Evolutionary conservation across 371 early-diverging fungal species (phyloP).

Genomic region (Basidiobolus meristosporus): DNA sequence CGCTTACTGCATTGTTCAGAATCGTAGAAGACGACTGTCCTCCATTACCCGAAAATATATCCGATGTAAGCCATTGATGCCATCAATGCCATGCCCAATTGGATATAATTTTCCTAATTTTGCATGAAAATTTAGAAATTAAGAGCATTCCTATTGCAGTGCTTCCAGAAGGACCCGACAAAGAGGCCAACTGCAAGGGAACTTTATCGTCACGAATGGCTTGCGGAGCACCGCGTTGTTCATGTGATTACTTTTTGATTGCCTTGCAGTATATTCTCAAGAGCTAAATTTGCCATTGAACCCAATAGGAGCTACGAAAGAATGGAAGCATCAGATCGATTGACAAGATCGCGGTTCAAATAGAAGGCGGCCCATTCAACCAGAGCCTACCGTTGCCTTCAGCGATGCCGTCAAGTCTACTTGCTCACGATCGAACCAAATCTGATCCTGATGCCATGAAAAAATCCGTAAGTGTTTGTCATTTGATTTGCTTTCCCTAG

Average conservation of each 20-base stretch:
- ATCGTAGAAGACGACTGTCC: conserved; percentile 84
- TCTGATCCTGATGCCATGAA: too few relatives aligned
- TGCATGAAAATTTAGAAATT: too few relatives aligned
- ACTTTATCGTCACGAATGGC: conserved; percentile 57
- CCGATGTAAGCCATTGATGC: too few relatives aligned
- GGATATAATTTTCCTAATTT: too few relatives aligned
- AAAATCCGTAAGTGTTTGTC: not conserved
- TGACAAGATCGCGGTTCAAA: too few relatives aligned
- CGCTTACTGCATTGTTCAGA: conserved; percentile 76
- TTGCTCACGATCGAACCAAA: too few relatives aligned
- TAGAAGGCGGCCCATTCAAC: too few relatives aligned
- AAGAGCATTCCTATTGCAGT: conserved; percentile 48
- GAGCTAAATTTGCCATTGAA: not conserved
- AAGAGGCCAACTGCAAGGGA: conserved; percentile 45
- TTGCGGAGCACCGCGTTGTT: conserved; percentile 15
- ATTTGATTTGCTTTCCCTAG: not conserved
- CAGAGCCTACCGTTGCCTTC: too few relatives aligned
- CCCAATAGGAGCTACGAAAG: not conserved
- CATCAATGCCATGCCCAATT: too few relatives aligned
- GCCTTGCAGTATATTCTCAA: conserved; percentile 1
- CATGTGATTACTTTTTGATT: conserved; percentile 3
- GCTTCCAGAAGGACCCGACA: conserved; percentile 67
- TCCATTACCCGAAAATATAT: conserved; percentile 67
- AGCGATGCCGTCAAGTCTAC: too few relatives aligned
- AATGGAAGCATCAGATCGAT: not conserved